Conservation (phyloP, 345 rosid species). For the Eucalyptus pauciflora region DNA sequence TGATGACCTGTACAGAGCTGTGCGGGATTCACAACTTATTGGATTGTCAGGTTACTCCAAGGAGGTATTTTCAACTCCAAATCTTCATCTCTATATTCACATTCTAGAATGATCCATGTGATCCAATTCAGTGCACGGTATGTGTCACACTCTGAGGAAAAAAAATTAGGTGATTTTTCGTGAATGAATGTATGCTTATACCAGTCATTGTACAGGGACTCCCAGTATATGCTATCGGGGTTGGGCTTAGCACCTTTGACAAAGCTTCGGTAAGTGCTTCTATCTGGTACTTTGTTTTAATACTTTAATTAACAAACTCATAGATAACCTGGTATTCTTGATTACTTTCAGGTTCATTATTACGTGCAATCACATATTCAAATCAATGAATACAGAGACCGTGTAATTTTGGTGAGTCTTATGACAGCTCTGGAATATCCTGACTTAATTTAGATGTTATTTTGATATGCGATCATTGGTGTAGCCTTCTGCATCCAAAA, state of each 20-base stretch:
- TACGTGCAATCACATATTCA: slow-evolving; percentile 95
- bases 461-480: slow-evolving; percentile 5
- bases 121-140: neutral
- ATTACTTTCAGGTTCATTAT: slow-evolving; percentile 55
- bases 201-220: slow-evolving; percentile 46
- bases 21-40: slow-evolving; percentile 84
- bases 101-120: neutral
- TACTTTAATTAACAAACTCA: neutral
- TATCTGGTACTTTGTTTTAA: neutral
- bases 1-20: slow-evolving; percentile 48
- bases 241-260: slow-evolving; percentile 80
- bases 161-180: neutral
- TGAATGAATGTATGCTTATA: neutral
- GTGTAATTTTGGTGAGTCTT: slow-evolving; percentile 68
- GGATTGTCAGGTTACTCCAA: slow-evolving; percentile 93
- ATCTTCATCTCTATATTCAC: neutral
- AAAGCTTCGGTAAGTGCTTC: slow-evolving; percentile 77
- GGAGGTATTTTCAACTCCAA: slow-evolving; percentile 42
- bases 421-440: neutral
- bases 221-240: slow-evolving; percentile 78
- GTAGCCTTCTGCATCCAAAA: slow-evolving; percentile 79
- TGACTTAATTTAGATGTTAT: neutral
- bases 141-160: neutral
- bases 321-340: neutral
- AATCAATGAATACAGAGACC: slow-evolving; percentile 88